Evolutionary conservation across 1,139 yeast genomes (phyloP).

Genomic region (Candida pseudoviswanathii): DNA sequence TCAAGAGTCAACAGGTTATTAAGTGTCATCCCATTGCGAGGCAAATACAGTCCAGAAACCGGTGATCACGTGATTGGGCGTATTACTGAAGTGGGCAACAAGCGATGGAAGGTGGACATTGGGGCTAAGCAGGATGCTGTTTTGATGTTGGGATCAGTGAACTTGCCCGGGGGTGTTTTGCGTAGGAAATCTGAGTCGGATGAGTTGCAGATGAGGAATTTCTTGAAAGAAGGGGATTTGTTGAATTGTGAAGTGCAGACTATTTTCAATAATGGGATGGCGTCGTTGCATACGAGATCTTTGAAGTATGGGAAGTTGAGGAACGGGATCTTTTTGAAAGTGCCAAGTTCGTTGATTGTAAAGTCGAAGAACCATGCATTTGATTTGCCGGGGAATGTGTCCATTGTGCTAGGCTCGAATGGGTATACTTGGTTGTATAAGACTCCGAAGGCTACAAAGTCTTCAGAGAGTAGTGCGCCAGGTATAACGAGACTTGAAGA

Average conservation of each 20-base stretch:
- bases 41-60: constrained; percentile 88
- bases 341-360: constrained; percentile 80
- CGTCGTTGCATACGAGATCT: constrained; percentile 93
- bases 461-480: constrained; percentile 19
- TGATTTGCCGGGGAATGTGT: constrained; percentile 87
- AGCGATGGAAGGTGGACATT: constrained; percentile 96
- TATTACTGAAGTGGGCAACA: constrained; percentile 90
- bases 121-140: constrained; percentile 93
- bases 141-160: constrained; percentile 91
- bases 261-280: constrained; percentile 85
- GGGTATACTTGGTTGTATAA: constrained; percentile 93
- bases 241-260: constrained; percentile 96
- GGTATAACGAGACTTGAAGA: constrained; percentile 87
- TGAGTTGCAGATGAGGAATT: constrained; percentile 93
- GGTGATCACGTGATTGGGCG: constrained; percentile 97
- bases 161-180: constrained; percentile 94
- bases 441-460: constrained; percentile 44
- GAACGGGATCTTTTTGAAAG: constrained; percentile 80
- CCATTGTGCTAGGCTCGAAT: constrained; percentile 88
- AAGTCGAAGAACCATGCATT: constrained; percentile 87
- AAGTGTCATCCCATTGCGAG: constrained; percentile 83
- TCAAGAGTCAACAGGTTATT: constrained; percentile 83
- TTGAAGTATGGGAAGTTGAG: constrained; percentile 92
- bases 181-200: constrained; percentile 94
- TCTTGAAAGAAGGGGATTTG: constrained; percentile 95